Percentiles rank a stretch among this genome's conserved stretches.
phyloP scores from a whole-genome alignment of 768 basidiomycete genomes.

The Termitomyces sp. region DNA sequence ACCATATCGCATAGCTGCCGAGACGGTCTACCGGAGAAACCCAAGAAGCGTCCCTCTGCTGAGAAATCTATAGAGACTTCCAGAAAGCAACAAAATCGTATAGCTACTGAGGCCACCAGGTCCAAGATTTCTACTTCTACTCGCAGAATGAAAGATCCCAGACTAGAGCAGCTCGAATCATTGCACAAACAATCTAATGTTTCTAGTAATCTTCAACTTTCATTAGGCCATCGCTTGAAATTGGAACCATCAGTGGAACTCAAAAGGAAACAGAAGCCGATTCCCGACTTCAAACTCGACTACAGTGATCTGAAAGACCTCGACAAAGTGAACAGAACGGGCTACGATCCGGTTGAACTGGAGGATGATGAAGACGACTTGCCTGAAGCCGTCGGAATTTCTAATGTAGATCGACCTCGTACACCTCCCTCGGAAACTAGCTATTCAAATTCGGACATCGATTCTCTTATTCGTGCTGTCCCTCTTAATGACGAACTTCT shows the following conservation, averaged over 20 bases:
- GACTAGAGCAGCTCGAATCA: constrained; percentile 37
- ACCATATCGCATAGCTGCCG: constrained; percentile 50
- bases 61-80: constrained; percentile 11
- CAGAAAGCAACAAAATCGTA: background rate
- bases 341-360: constrained; percentile 20
- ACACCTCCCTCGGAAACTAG: constrained; percentile 29
- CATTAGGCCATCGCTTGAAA: constrained; percentile 43
- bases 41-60: constrained; percentile 20
- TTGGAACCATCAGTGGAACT: constrained; percentile 25
- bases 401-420: constrained; percentile 5
- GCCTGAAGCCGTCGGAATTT: constrained; percentile 35
- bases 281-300: constrained; percentile 48
- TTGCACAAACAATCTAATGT: constrained; percentile 42
- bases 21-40: constrained; percentile 60
- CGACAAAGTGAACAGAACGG: constrained; percentile 12
- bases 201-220: constrained; percentile 32
- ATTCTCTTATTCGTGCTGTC: constrained; percentile 39
- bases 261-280: constrained; percentile 28
- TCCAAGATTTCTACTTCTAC: constrained; percentile 19
- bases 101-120: constrained; percentile 13
- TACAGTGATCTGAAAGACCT: constrained; percentile 40
- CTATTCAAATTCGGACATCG: constrained; percentile 42
- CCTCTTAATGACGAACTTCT: constrained; percentile 22
- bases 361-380: constrained; percentile 46
- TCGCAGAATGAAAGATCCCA: constrained; percentile 20